Percentiles rank a stretch among this genome's conserved stretches.
Evolutionary conservation across 192 early-diverging fungal genomes (phyloP).

Genomic region (Dissophora ornata): DNA sequence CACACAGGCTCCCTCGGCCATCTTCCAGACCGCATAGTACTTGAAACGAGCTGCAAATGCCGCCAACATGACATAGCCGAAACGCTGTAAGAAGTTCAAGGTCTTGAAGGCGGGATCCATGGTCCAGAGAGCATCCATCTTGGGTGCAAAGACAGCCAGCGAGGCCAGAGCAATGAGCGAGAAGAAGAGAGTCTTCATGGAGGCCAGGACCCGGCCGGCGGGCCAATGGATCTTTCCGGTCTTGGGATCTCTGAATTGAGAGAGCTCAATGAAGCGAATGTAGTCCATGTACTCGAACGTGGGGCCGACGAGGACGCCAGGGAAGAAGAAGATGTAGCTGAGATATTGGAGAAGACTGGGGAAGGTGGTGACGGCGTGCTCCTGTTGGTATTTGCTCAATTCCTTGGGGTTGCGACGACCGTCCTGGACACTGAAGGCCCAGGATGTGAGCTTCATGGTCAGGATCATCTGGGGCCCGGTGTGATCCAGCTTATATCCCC

Average conservation of each 20-base stretch:
- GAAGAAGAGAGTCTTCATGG: conserved; percentile 46
- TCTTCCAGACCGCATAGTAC: conserved; percentile 93
- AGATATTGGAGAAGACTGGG: conserved; percentile 83
- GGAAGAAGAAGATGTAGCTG: conserved; percentile 93
- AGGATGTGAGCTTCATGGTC: conserved; percentile 91
- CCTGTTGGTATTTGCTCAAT: conserved; percentile 74
- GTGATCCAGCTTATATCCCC: conserved; percentile 76
- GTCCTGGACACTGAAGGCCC: conserved; percentile 88
- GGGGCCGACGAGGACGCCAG: conserved; percentile 86
- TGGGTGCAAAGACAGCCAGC: conserved; percentile 50
- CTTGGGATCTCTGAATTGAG: conserved; percentile 41
- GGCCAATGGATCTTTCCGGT: conserved; percentile 52
- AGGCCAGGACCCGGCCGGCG: conserved; percentile 29
- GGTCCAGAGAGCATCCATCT: conserved; percentile 43
- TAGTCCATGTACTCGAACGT: conserved; percentile 81
- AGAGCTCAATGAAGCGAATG: conserved; percentile 58
- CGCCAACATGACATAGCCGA: conserved; percentile 69
- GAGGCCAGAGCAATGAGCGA: conserved; percentile 46
- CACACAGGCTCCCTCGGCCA: conserved; percentile 88
- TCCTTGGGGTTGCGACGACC: conserved; percentile 66
- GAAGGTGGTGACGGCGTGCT: conserved; percentile 65
- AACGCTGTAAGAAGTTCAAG: conserved; percentile 51
- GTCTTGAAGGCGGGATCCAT: conserved; percentile 45
- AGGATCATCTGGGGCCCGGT: conserved; percentile 96
- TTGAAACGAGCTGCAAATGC: conserved; percentile 75